Evolutionary conservation across 2,329 filamentous ascomycete genomes (phyloP), one percentile per base, ranked within the genome.

Genomic region (Monosporascus sp.): DNA sequence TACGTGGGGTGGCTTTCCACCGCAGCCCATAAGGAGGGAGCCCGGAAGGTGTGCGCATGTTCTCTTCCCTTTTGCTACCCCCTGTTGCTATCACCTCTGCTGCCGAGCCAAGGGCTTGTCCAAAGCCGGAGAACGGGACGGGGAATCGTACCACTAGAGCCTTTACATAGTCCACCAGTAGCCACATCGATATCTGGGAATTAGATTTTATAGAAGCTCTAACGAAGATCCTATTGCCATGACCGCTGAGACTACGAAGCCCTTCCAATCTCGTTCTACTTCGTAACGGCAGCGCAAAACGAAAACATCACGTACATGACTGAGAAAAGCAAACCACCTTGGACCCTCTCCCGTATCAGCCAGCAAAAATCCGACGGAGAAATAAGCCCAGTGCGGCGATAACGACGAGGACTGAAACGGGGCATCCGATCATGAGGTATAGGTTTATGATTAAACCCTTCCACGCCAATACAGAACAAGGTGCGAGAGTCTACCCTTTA

Each of bases 201-300:
- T 17, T 25, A 24, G 24, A 27, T n/a, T 25, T 25, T 18, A 49
- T 49, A 50, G 53, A 48, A 50, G 46, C 35, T 55, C 52, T 54
- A 51, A 49, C 46, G 35, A 55, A 55, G 53, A 53, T 58, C 54
- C 45, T 57, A 50, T 58, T 59, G 58, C 57, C 52, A 43, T 46
- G 44, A 37, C 48, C 56, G 51, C 56, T 52, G 52, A 46, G 46
- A 58, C 54, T 61, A 61, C 56, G 56, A 60, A 57, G 52, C 51
- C 54, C 43, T 58, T 57, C 52, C 57, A 60, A 57, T 59, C 51
- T 59, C 54, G 51, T 56, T 60, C 54, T 60, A 60, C 56, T 37
- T 60, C 54, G 53, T 56, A 54, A 59, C 54, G 49, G 54, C 54
- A 59, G 57, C 54, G 49, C 52, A 48, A 55, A 56, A 54, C n/a